These are phyloP conservation scores for Gossypium ekmanianum DNA, from an alignment of 345 rosid genomes.

Conservation along the genomic window DNA sequence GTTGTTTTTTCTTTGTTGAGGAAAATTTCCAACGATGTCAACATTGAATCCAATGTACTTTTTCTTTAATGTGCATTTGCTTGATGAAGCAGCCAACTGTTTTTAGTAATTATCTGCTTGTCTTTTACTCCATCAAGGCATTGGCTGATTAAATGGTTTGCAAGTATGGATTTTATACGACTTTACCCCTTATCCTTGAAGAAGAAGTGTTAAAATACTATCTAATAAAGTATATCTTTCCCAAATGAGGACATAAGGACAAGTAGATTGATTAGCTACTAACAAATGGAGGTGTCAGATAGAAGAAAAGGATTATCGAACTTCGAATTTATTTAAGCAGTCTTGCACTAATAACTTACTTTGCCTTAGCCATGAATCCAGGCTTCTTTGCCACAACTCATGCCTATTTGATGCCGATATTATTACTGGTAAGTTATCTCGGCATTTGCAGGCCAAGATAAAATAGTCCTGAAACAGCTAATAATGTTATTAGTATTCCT, in stretches of 20 bases:
- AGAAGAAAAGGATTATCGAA: neutral
- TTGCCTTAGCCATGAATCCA: neutral
- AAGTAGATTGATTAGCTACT: neutral
- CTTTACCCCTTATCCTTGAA: neutral
- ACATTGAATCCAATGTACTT: constrained; percentile 23
- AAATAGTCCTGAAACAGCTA: neutral
- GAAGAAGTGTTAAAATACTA: neutral
- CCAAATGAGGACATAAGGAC: neutral
- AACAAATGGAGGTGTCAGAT: neutral
- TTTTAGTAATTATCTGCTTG: neutral
- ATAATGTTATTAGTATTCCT: neutral
- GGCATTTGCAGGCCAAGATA: neutral
- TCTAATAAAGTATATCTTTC: neutral
- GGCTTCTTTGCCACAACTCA: neutral
- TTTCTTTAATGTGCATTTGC: neutral
- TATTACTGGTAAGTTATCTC: neutral
- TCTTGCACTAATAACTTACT: neutral
- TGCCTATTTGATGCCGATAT: neutral
- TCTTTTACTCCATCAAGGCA: neutral
- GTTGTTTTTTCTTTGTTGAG: constrained; percentile 21
- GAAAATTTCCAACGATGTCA: constrained; percentile 2
- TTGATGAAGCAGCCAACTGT: neutral
- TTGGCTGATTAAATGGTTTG: neutral
- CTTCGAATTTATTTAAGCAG: neutral
- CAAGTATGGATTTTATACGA: neutral